Evolutionary conservation across 352 stramenopile genomes (phyloP).

Genomic region (Elongisporangium anandrum): DNA sequence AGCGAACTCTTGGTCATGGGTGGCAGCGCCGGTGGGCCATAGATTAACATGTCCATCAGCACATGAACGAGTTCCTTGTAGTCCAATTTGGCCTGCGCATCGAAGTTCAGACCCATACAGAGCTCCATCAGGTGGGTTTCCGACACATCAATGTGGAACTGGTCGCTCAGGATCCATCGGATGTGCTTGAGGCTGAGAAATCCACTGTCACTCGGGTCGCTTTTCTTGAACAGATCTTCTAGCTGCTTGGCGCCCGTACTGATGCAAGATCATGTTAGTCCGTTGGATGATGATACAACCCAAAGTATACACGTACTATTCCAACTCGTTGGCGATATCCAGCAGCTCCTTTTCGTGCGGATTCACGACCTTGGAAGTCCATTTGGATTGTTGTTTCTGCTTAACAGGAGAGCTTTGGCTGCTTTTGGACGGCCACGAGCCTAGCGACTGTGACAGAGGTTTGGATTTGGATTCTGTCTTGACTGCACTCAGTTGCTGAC

Average conservation of each 20-base stretch:
- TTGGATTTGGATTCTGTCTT: slow-evolving; percentile 5
- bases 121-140: slow-evolving; percentile 44
- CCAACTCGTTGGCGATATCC: slow-evolving; percentile 34
- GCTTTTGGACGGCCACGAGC: background rate
- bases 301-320: slow-evolving; percentile 30
- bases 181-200: slow-evolving; percentile 58
- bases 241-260: slow-evolving; percentile 40
- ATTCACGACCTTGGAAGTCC: slow-evolving; percentile 16
- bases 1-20: slow-evolving; percentile 14
- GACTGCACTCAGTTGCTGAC: slow-evolving; percentile 19
- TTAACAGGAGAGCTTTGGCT: background rate
- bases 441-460: slow-evolving; percentile 3
- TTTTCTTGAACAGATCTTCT: slow-evolving; percentile 26
- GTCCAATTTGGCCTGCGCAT: slow-evolving; percentile 41
- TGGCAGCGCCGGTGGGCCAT: slow-evolving; percentile 21
- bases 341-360: slow-evolving; percentile 44
- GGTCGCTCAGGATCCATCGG: slow-evolving; percentile 29
- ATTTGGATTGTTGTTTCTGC: background rate
- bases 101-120: slow-evolving; percentile 62
- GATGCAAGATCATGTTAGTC: background rate
- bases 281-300: background rate
- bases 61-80: slow-evolving; percentile 45
- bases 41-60: slow-evolving; percentile 54
- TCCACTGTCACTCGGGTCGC: slow-evolving; percentile 16
- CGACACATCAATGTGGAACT: slow-evolving; percentile 23